Evolutionary conservation across 257 asterid species (phyloP).

Genomic region (Solanum corneliomulleri): DNA sequence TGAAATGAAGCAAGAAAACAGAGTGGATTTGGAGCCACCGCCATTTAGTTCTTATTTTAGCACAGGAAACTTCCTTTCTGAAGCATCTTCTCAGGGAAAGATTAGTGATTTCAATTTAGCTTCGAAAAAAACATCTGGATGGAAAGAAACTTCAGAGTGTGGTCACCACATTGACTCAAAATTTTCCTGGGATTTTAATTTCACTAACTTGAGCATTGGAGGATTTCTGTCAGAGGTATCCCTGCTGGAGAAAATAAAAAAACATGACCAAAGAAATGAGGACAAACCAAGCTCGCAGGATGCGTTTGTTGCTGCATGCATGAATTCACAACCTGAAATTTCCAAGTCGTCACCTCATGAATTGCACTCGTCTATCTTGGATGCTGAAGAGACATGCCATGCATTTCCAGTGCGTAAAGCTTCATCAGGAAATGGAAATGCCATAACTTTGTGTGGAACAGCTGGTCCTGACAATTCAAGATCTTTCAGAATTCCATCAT

Average conservation of each 20-base stretch:
- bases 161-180: slow-evolving; percentile 9
- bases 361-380: slow-evolving; percentile 52
- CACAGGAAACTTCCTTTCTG: slow-evolving; percentile 45
- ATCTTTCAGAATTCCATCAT: background rate
- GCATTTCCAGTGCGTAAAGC: slow-evolving; percentile 48
- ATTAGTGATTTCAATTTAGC: slow-evolving; percentile 2
- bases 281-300: slow-evolving; percentile 31
- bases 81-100: slow-evolving; percentile 26
- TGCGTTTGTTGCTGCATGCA: slow-evolving; percentile 26
- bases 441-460: slow-evolving; percentile 7
- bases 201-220: slow-evolving; percentile 70
- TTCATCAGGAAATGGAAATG: slow-evolving; percentile 22
- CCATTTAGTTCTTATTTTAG: slow-evolving; percentile 33
- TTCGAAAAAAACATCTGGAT: slow-evolving; percentile 13
- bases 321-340: slow-evolving; percentile 17
- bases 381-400: slow-evolving; percentile 97
- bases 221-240: slow-evolving; percentile 69
- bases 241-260: slow-evolving; percentile 28
- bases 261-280: slow-evolving; percentile 21
- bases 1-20: slow-evolving; percentile 1
- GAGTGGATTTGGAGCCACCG: slow-evolving; percentile 21
- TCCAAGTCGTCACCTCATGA: slow-evolving; percentile 25
- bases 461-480: slow-evolving; percentile 17
- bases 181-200: slow-evolving; percentile 51
- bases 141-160: slow-evolving; percentile 5